Percentiles rank a stretch among this genome's conserved stretches.
Evolutionary conservation across 2,329 filamentous ascomycete species (phyloP).

Genomic region (Ramichloridium luteum): DNA sequence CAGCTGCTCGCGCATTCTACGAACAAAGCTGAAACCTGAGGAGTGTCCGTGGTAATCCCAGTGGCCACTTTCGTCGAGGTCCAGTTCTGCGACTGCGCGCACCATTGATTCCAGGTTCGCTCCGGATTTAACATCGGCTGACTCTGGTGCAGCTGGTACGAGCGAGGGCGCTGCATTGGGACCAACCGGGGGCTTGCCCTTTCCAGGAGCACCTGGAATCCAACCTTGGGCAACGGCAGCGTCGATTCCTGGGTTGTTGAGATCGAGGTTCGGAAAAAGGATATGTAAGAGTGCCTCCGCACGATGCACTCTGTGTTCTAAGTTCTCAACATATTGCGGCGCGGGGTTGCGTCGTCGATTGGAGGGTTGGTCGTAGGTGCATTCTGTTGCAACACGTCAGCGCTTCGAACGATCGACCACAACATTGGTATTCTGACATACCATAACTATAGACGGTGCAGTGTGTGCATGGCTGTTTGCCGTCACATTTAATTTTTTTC

Average conservation of each 20-base stretch:
- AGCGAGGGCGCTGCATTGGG: slow-evolving; percentile 14
- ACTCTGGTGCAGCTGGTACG: slow-evolving; percentile 24
- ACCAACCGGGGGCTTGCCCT: slow-evolving; percentile 10
- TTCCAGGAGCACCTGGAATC: slow-evolving; percentile 26
- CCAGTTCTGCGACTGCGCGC: slow-evolving; percentile 77
- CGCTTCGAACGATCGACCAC: not conserved
- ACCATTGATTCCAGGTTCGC: slow-evolving; percentile 87
- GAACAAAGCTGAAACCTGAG: slow-evolving; percentile 79
- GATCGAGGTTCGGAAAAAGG: slow-evolving; percentile 70
- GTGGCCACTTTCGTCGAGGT: slow-evolving; percentile 79
- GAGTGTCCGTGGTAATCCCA: slow-evolving; percentile 95
- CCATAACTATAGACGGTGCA: slow-evolving; percentile 98
- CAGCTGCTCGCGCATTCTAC: slow-evolving; percentile 77
- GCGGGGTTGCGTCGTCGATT: slow-evolving; percentile 83
- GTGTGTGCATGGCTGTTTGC: slow-evolving; percentile 56
- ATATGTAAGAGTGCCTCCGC: slow-evolving; percentile 69
- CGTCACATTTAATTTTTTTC: slow-evolving; percentile 46
- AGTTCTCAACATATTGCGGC: slow-evolving; percentile 82
- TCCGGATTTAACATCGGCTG: slow-evolving; percentile 41
- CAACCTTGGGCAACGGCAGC: slow-evolving; percentile 43
- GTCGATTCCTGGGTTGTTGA: slow-evolving; percentile 76
- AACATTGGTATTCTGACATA: slow-evolving; percentile 33
- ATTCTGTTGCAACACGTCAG: slow-evolving; percentile 45
- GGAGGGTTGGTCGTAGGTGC: slow-evolving; percentile 89
- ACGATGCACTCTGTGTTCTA: slow-evolving; percentile 71